phyloP scores from a whole-genome alignment of 176 grass and related monocot species.

The Dendrocalamus sinicus region DNA sequence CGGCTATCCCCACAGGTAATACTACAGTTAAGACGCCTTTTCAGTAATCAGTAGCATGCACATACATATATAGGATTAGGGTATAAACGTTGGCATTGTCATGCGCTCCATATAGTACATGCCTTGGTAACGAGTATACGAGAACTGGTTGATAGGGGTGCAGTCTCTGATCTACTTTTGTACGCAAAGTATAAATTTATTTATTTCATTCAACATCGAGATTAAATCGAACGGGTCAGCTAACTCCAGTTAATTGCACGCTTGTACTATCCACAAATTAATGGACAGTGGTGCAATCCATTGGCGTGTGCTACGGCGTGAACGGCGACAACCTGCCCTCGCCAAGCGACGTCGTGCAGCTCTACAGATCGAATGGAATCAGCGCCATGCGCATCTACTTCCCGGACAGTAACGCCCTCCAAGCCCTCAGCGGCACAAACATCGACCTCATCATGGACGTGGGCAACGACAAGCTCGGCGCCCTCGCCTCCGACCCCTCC shows the following conservation, averaged over 20 bases:
- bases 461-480: constrained; percentile 38
- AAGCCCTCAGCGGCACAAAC: constrained; percentile 46
- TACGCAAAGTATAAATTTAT: not conserved
- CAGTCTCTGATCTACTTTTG: no score
- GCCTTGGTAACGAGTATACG: not conserved
- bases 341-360: constrained; percentile 52
- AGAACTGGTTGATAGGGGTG: not conserved
- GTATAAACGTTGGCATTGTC: not conserved
- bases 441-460: constrained; percentile 61
- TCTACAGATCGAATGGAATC: constrained; percentile 59
- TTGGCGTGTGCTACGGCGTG: constrained; percentile 80
- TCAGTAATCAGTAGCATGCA: not conserved
- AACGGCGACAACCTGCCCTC: constrained; percentile 57
- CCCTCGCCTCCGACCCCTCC: constrained; percentile 32
- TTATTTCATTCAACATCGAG: not conserved
- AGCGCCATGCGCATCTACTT: constrained; percentile 60
- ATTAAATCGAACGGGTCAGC: not conserved
- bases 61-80: no score
- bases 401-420: constrained; percentile 44
- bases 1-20: constrained; percentile 35
- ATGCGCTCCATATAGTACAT: not conserved
- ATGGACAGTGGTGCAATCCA: constrained; percentile 36
- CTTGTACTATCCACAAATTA: not conserved
- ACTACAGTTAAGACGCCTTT: not conserved
- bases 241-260: not conserved